phyloP scores from a whole-genome alignment of 78 protist species.

The Dictyostelium purpureum region DNA sequence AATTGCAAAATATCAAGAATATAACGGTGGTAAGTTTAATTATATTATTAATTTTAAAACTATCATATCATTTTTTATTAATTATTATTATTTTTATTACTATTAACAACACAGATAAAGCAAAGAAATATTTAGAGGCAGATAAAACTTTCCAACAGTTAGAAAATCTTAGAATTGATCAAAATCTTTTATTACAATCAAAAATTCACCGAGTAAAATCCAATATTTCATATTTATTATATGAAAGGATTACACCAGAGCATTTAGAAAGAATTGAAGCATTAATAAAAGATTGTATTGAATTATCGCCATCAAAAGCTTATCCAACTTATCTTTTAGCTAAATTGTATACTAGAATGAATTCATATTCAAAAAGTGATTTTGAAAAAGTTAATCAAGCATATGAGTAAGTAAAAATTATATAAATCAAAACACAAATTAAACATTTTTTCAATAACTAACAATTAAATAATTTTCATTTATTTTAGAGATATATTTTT shows the following conservation, averaged over 20 bases:
- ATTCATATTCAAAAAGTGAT: not conserved
- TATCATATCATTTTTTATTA: not conserved
- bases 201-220: conserved; percentile 12
- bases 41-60: too few relatives aligned
- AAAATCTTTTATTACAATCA: conserved; percentile 13
- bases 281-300: not conserved
- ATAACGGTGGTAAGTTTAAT: not conserved
- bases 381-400: not conserved
- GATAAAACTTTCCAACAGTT: conserved; percentile 1
- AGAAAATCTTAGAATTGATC: conserved; percentile 44
- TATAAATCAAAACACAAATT: too few relatives aligned
- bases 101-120: not conserved
- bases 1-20: not conserved
- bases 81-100: not conserved
- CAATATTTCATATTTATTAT: not conserved
- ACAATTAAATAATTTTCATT: too few relatives aligned
- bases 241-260: not conserved
- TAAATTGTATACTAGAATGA: not conserved
- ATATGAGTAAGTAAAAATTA: too few relatives aligned
- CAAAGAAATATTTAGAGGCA: not conserved
- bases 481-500: not conserved
- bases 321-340: conserved; percentile 23
- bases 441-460: too few relatives aligned
- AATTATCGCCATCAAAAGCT: not conserved
- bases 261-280: not conserved